Percentiles rank a stretch among this genome's conserved stretches.
phyloP scores from a whole-genome alignment of 2,329 filamentous ascomycete genomes.

The Diaporthe nobilis region DNA sequence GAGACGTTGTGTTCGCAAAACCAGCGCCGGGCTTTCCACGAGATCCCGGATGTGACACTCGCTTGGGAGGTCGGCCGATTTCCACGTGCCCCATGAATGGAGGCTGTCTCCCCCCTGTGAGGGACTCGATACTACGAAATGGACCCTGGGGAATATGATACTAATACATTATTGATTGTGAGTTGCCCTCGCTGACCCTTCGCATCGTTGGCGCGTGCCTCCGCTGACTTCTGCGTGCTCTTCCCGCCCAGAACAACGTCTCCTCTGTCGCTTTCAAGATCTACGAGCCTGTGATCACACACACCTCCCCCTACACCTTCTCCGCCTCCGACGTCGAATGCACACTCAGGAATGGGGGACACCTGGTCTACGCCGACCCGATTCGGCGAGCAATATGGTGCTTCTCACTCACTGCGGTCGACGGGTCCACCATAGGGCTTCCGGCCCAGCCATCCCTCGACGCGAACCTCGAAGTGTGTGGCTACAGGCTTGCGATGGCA shows the following conservation, averaged over 20 bases:
- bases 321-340: constrained; percentile 66
- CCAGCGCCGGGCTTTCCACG: constrained; percentile 26
- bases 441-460: constrained; percentile 51
- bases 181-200: constrained; percentile 46
- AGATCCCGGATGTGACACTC: constrained; percentile 33
- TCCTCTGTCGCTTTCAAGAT: constrained; percentile 68
- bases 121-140: constrained; percentile 60
- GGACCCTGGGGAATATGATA: constrained; percentile 75
- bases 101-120: constrained; percentile 41
- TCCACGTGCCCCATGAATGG: constrained; percentile 42
- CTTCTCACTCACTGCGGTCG: constrained; percentile 64
- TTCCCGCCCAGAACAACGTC: constrained; percentile 65
- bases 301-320: constrained; percentile 60
- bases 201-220: constrained; percentile 2
- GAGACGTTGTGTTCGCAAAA: constrained; percentile 13
- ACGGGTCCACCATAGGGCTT: constrained; percentile 49
- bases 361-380: constrained; percentile 67
- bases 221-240: constrained; percentile 41
- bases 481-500: constrained; percentile 58
- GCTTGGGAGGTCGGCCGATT: constrained; percentile 36
- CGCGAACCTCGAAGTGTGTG: constrained; percentile 59
- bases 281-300: constrained; percentile 64
- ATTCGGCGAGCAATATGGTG: constrained; percentile 67
- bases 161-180: constrained; percentile 72
- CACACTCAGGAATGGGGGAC: constrained; percentile 64